Evolutionary conservation across 2,329 filamentous ascomycete genomes (phyloP).

Genomic region (Myrmaecium sp.): DNA sequence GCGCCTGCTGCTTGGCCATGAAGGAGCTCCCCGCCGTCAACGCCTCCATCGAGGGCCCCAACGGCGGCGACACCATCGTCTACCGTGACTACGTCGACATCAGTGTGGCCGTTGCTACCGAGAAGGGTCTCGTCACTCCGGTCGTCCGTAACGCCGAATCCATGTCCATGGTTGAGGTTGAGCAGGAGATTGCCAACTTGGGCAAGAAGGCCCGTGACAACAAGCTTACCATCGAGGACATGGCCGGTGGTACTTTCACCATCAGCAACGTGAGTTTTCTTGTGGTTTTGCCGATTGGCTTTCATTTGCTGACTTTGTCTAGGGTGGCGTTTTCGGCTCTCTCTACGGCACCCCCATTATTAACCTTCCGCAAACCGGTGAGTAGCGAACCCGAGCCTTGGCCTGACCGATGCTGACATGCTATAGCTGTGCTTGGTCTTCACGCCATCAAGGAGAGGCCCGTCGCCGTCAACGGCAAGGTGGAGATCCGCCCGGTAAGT

Average conservation of each 20-base stretch:
- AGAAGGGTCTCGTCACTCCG: constrained; percentile 92
- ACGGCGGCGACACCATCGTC: constrained; percentile 91
- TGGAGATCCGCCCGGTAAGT: constrained; percentile 68
- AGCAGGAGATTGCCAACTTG: constrained; percentile 79
- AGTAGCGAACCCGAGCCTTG: constrained; percentile 6
- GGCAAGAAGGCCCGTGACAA: constrained; percentile 95
- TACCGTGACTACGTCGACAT: constrained; percentile 98
- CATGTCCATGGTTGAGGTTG: constrained; percentile 76
- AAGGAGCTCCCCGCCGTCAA: constrained; percentile 89
- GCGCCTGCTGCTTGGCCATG: constrained; percentile 80
- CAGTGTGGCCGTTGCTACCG: constrained; percentile 89
- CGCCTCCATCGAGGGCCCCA: constrained; percentile 88
- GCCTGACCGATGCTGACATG: constrained; percentile 5
- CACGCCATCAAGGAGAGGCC: constrained; percentile 95
- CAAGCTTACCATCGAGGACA: constrained; percentile 97
- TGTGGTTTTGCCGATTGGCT: neutral
- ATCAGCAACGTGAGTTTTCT: constrained; percentile 58
- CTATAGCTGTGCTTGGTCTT: constrained; percentile 60
- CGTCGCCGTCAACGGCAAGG: constrained; percentile 77
- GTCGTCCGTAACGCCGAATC: constrained; percentile 87
- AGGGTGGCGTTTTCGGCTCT: constrained; percentile 85
- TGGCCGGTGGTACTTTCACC: constrained; percentile 96
- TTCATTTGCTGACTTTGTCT: too few relatives aligned
- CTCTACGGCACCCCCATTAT: constrained; percentile 97
- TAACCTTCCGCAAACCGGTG: constrained; percentile 77